Evolutionary conservation across 2,329 filamentous ascomycete genomes (phyloP).

Genomic region (Cladosporium sp.): DNA sequence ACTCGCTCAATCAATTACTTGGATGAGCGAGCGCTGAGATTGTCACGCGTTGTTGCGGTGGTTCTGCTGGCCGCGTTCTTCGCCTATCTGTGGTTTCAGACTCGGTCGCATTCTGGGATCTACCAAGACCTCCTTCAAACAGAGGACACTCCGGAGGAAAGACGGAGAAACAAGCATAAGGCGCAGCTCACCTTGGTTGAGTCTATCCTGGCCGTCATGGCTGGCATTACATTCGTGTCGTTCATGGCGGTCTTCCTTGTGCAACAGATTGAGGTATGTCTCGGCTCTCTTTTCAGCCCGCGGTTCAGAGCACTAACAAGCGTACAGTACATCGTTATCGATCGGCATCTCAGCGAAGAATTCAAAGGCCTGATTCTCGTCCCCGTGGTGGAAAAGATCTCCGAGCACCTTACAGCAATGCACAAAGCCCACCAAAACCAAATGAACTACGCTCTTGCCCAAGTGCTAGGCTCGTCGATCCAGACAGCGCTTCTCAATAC

Average conservation of each 20-base stretch:
- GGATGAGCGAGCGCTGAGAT: slow-evolving; percentile 49
- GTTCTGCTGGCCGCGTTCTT: slow-evolving; percentile 64
- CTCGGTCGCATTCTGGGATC: slow-evolving; percentile 67
- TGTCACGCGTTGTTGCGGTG: slow-evolving; percentile 65
- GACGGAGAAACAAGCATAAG: slow-evolving; percentile 51
- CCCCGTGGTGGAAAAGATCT: slow-evolving; percentile 76
- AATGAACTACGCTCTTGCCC: slow-evolving; percentile 72
- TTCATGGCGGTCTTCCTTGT: slow-evolving; percentile 73
- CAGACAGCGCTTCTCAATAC: slow-evolving; percentile 87
- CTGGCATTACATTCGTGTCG: slow-evolving; percentile 63
- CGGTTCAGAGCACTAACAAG: slow-evolving; percentile 19
- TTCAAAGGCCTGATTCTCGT: slow-evolving; percentile 70
- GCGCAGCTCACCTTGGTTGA: slow-evolving; percentile 70
- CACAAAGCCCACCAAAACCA: slow-evolving; percentile 79
- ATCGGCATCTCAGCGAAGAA: slow-evolving; percentile 47
- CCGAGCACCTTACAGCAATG: slow-evolving; percentile 75
- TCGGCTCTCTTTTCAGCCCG: neutral
- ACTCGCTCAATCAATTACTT: slow-evolving; percentile 29
- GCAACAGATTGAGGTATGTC: slow-evolving; percentile 54
- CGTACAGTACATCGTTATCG: slow-evolving; percentile 42
- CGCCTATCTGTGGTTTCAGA: slow-evolving; percentile 62
- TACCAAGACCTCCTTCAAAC: slow-evolving; percentile 68
- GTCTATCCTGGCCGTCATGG: slow-evolving; percentile 56
- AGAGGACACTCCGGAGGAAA: slow-evolving; percentile 62
- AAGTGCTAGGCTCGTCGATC: slow-evolving; percentile 79